phyloP scores from a whole-genome alignment of 129 eudicot genomes.

The Scalesia atractyloides region DNA sequence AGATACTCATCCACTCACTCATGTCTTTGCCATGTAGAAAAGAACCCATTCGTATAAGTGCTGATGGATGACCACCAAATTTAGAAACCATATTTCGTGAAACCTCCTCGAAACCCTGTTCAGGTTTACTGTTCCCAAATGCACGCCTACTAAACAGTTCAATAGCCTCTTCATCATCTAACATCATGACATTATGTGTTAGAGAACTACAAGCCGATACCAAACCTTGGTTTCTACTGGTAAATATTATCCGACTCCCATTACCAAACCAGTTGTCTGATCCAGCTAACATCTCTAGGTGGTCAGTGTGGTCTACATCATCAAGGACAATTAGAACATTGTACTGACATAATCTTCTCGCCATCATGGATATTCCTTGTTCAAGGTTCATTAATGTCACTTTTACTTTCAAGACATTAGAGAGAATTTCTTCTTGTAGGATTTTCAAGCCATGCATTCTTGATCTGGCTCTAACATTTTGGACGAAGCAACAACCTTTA shows the following conservation, averaged over 20 bases:
- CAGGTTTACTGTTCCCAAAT: neutral
- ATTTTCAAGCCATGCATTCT: conserved; percentile 14
- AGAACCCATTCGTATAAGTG: conserved; percentile 6
- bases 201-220: too few species aligned
- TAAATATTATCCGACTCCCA: conserved; percentile 27
- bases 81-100: neutral
- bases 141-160: conserved; percentile 27
- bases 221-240: conserved; percentile 24
- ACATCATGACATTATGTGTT: neutral
- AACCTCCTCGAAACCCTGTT: neutral
- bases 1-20: neutral
- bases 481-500: conserved; percentile 25
- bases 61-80: conserved; percentile 14
- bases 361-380: conserved; percentile 1
- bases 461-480: conserved; percentile 1
- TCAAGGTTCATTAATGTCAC: neutral
- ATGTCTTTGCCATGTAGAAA: neutral
- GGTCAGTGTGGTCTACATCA: conserved; percentile 23
- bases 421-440: conserved; percentile 22
- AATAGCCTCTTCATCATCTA: neutral
- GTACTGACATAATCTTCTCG: neutral
- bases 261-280: conserved; percentile 29
- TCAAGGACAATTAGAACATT: conserved; percentile 35
- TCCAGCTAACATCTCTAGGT: conserved; percentile 28
- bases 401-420: neutral